phyloP scores from a whole-genome alignment of 2,329 filamentous ascomycete species.

The Alternaria tenuissima region DNA sequence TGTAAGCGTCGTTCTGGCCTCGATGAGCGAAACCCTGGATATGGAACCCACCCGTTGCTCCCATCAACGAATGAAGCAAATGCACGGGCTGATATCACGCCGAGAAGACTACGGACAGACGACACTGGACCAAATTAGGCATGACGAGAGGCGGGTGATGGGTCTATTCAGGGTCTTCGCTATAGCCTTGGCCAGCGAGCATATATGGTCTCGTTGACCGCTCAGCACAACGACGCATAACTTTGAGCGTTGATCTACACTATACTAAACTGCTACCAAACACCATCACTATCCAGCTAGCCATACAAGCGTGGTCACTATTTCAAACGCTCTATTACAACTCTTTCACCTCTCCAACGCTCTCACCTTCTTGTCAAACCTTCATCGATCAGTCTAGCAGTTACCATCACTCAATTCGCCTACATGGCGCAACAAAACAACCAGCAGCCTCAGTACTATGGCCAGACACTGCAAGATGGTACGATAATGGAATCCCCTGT shows the following conservation, averaged over 20 bases:
- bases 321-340: not conserved
- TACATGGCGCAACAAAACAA: conserved; percentile 34
- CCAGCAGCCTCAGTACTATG: conserved; percentile 39
- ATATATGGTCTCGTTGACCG: conserved; percentile 29
- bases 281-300: not conserved
- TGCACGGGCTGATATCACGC: conserved; percentile 5
- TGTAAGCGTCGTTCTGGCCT: conserved; percentile 21
- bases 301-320: not conserved
- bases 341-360: conserved; percentile 1
- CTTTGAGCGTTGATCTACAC: conserved; percentile 3
- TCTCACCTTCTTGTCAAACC: conserved; percentile 16
- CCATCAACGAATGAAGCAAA: conserved; percentile 39
- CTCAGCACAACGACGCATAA: conserved; percentile 13
- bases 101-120: conserved; percentile 12
- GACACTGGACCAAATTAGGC: conserved; percentile 22
- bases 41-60: conserved; percentile 27
- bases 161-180: conserved; percentile 20
- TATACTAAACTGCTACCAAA: not conserved
- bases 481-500: conserved; percentile 39
- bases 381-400: conserved; percentile 1
- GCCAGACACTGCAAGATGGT: conserved; percentile 40
- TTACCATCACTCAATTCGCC: not conserved
- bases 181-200: conserved; percentile 14
- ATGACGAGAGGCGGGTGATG: conserved; percentile 19
- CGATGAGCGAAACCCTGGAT: conserved; percentile 31